These are phyloP conservation scores for Theileria luwenshuni DNA, from an alignment of 169 alveolate species.

Conservation along the genomic window DNA sequence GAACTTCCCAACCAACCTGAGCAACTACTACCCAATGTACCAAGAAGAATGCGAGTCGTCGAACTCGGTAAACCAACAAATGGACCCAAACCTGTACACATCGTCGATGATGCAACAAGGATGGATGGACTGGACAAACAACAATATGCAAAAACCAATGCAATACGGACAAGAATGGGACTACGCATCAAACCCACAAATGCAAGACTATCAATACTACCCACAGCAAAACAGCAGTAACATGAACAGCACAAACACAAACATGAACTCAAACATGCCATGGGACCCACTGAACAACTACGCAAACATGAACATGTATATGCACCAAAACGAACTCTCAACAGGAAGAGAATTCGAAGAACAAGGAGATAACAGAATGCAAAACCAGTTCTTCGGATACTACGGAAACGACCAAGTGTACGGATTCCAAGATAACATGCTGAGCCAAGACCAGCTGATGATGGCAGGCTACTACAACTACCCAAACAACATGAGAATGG, in stretches of 20 bases:
- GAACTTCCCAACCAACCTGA: slow-evolving; percentile 4
- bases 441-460: slow-evolving; percentile 28
- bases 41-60: slow-evolving; percentile 19
- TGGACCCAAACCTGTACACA: background rate
- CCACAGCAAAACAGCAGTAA: slow-evolving; percentile 3
- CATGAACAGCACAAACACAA: background rate
- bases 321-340: slow-evolving; percentile 23
- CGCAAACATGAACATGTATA: slow-evolving; percentile 27
- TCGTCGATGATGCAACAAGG: slow-evolving; percentile 31
- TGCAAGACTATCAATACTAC: slow-evolving; percentile 17
- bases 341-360: slow-evolving; percentile 27
- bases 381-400: slow-evolving; percentile 31
- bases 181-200: slow-evolving; percentile 13
- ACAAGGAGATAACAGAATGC: slow-evolving; percentile 1
- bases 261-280: background rate
- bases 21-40: slow-evolving; percentile 22
- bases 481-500: slow-evolving; percentile 29
- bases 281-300: slow-evolving; percentile 12
- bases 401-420: slow-evolving; percentile 21
- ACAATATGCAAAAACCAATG: slow-evolving; percentile 15
- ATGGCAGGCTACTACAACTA: slow-evolving; percentile 26
- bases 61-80: slow-evolving; percentile 6
- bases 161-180: slow-evolving; percentile 49
- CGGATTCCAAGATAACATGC: slow-evolving; percentile 22
- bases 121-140: slow-evolving; percentile 43